Evolutionary conservation across 352 stramenopile species (phyloP), one percentile per base, ranked within the genome.

Genomic region (Thraustochytrium sp.): DNA sequence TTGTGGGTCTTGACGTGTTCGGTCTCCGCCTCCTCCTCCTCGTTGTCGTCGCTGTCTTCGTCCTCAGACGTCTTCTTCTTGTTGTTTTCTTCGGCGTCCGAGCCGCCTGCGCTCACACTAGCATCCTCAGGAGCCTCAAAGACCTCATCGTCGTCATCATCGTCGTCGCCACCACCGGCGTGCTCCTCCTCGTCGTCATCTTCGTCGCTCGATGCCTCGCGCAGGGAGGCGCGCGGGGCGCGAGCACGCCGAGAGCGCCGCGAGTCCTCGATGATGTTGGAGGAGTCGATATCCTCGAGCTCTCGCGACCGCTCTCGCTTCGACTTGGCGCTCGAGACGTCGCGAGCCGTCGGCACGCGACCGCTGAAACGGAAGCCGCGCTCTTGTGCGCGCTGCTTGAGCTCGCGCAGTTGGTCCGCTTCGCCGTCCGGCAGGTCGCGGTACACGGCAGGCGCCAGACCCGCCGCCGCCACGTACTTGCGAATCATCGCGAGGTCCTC

Each of bases 241-340:
- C 72, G 48, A 34, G 21, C 26, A 31, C 72, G 63, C 8, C 37
- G 72, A 11, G 49, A 13, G 40, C 23, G 38, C 11, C 46, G 26
- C 18, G 36, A 21, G 21, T 29, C 72, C 23, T 21, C 23, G 36
- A 82, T 82, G 46, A 82, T 82, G 37, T 82, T 82, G 23, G 37
- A 61, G 13, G 72, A 26, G 49, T 82, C 72, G 46, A 82, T 82
- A 2, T 68, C 72, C 54, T 82, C 72, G 23, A 82, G 48, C 8
- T 82, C 72, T 3, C 34, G 21, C 49, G 26, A 37, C 23, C 46
- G 38, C 48, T 82, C 49, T 16, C 37, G 23, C 44, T 68, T 64
- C 8, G 8, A 13, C 46, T 76, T 55, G 11, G 72, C 72, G 48
- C 23, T 21, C 8, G 48, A 37, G 26, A 82, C 23, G 37, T 82